Conservation (phyloP, 2,329 filamentous ascomycete species). For the Dothiorella sarmentorum region DNA sequence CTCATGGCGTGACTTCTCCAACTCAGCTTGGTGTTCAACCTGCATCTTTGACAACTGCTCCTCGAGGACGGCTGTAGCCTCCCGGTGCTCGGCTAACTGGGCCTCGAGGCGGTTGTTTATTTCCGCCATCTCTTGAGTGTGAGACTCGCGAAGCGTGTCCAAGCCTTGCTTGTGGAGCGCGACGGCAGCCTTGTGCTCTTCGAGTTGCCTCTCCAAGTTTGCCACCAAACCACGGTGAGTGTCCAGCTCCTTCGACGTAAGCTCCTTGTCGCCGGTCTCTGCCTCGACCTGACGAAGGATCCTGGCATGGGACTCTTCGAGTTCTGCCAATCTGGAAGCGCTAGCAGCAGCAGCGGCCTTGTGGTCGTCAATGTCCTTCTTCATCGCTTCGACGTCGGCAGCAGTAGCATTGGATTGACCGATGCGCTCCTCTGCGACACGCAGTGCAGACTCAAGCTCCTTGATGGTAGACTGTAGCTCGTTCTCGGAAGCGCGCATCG, state of each 20-base stretch:
- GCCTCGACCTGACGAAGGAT: constrained; percentile 67
- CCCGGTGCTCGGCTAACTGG: constrained; percentile 32
- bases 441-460: constrained; percentile 64
- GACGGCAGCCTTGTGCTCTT: constrained; percentile 54
- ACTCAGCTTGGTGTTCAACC: constrained; percentile 51
- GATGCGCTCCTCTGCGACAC: constrained; percentile 33
- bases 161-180: constrained; percentile 54
- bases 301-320: constrained; percentile 68
- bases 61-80: constrained; percentile 34
- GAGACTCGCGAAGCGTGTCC: constrained; percentile 51
- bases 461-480: constrained; percentile 69
- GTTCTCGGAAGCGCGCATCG: constrained; percentile 69
- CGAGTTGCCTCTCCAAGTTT: constrained; percentile 56
- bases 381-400: constrained; percentile 54
- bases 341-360: constrained; percentile 69
- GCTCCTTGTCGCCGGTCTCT: constrained; percentile 58
- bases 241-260: constrained; percentile 51
- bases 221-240: constrained; percentile 50
- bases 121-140: constrained; percentile 51
- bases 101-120: constrained; percentile 34
- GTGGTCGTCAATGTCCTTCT: constrained; percentile 76
- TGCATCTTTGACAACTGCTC: constrained; percentile 24
- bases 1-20: constrained; percentile 58
- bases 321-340: constrained; percentile 63
- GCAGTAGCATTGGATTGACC: constrained; percentile 26